Percentiles rank a stretch among this genome's conserved stretches.
Conservation (phyloP, 495 filamentous ascomycete species). For the Tuber melanosporum region DNA sequence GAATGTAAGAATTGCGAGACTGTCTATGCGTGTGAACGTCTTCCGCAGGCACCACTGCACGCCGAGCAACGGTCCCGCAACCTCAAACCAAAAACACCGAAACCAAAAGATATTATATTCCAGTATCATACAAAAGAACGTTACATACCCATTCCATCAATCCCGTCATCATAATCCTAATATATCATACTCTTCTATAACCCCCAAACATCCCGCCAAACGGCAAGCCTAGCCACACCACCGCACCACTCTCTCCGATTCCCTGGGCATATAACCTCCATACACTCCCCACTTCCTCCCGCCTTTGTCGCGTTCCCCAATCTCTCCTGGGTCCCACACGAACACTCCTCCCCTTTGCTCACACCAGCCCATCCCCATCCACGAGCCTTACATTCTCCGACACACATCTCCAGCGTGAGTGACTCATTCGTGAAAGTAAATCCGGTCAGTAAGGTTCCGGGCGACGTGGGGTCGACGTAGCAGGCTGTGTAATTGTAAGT, state of each 20-base stretch:
- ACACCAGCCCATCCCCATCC: conserved; percentile 25
- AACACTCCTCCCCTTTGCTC: conserved; percentile 41
- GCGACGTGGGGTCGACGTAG: conserved; percentile 15
- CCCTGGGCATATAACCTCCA: conserved; percentile 21
- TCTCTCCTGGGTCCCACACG: conserved; percentile 39
- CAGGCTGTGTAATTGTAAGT: conserved; percentile 23
- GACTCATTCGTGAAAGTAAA: conserved; percentile 11
- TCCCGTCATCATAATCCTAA: background rate
- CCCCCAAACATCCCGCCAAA: conserved; percentile 1
- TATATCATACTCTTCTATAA: background rate
- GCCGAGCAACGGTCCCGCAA: background rate
- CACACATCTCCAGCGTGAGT: conserved; percentile 24
- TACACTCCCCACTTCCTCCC: conserved; percentile 12
- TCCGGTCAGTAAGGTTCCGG: conserved; percentile 8
- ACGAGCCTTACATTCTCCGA: conserved; percentile 11
- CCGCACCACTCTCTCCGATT: conserved; percentile 27
- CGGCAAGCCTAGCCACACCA: background rate
- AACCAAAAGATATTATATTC: background rate
- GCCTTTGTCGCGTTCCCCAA: conserved; percentile 21
- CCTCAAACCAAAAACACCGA: background rate
- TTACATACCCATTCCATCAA: background rate
- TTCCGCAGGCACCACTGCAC: no score
- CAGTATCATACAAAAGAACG: background rate
- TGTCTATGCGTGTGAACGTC: no score
- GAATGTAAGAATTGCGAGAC: no score